Evolutionary conservation across 805 yeast genomes (phyloP).

Genomic region (Candida pseudofarinosa): DNA sequence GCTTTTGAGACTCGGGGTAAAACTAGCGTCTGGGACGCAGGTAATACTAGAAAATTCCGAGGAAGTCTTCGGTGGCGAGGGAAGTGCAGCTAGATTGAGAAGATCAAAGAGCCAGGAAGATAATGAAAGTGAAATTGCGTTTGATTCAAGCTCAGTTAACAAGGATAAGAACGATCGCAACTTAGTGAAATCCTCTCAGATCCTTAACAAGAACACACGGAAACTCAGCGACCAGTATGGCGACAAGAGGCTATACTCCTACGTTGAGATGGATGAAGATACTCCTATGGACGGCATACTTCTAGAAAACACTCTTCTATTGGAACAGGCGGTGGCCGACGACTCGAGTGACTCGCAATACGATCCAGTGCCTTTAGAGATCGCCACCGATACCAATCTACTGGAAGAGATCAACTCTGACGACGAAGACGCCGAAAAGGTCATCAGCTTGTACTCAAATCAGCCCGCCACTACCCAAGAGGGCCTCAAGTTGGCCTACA

Average conservation of each 20-base stretch:
- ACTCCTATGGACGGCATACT: conserved; percentile 18
- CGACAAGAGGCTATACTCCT: conserved; percentile 24
- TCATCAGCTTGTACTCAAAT: conserved; percentile 72
- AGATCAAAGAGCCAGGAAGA: conserved; percentile 3
- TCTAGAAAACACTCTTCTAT: conserved; percentile 20
- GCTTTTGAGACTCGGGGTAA: conserved; percentile 75
- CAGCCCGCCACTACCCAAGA: conserved; percentile 71
- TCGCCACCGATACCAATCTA: conserved; percentile 13
- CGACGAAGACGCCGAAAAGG: conserved; percentile 19
- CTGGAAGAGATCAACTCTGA: conserved; percentile 16
- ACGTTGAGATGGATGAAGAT: conserved; percentile 28
- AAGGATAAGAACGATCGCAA: conserved; percentile 7
- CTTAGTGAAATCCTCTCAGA: conserved; percentile 23
- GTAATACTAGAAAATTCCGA: conserved; percentile 76
- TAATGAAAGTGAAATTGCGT: conserved; percentile 5
- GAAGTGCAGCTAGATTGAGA: conserved; percentile 44
- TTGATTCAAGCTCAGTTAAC: neutral
- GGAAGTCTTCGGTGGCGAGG: conserved; percentile 71
- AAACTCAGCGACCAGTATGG: conserved; percentile 17
- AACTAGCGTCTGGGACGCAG: conserved; percentile 85
- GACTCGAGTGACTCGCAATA: conserved; percentile 9
- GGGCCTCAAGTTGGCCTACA: conserved; percentile 74
- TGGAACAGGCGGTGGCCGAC: conserved; percentile 11
- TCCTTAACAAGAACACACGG: conserved; percentile 17
- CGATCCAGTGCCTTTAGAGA: conserved; percentile 1